Evolutionary conservation across 441 rosid species (phyloP).

Genomic region (Populus trichocarpa): DNA sequence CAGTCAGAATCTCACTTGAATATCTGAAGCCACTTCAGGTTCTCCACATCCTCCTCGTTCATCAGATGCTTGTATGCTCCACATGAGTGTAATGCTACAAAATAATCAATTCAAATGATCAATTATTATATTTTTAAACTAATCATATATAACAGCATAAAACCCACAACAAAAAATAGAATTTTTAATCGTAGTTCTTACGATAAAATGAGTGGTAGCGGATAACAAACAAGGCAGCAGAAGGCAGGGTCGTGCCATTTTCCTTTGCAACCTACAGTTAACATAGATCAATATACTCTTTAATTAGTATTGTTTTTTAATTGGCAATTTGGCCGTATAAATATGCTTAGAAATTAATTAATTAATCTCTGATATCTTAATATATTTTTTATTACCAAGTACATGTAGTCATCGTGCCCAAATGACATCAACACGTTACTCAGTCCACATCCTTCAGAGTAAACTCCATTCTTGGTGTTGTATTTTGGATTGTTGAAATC

Average conservation of each 20-base stretch:
- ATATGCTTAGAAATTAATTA: too few species aligned
- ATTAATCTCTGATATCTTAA: too few species aligned
- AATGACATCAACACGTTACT: conserved; percentile 65
- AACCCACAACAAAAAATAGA: too few species aligned
- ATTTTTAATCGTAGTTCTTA: conserved; percentile 21
- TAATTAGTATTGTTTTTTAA: background rate
- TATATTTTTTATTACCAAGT: conserved; percentile 43
- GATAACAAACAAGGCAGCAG: conserved; percentile 67
- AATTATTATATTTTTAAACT: background rate
- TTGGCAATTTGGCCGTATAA: too few species aligned
- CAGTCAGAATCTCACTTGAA: conserved; percentile 20
- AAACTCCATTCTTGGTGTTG: conserved; percentile 64
- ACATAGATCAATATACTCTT: background rate
- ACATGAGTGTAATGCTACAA: conserved; percentile 66
- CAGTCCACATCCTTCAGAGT: conserved; percentile 71
- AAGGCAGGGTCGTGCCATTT: conserved; percentile 67
- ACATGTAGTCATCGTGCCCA: conserved; percentile 96
- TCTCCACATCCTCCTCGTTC: conserved; percentile 60
- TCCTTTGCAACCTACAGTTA: conserved; percentile 65
- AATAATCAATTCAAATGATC: too few species aligned
- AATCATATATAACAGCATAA: background rate
- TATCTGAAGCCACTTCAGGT: conserved; percentile 66
- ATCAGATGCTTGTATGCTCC: conserved; percentile 70
- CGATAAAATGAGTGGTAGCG: conserved; percentile 87
- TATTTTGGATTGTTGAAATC: conserved; percentile 51